Evolutionary conservation across 495 filamentous ascomycete genomes (phyloP).

Genomic region (Friedmanniomyces simplex): DNA sequence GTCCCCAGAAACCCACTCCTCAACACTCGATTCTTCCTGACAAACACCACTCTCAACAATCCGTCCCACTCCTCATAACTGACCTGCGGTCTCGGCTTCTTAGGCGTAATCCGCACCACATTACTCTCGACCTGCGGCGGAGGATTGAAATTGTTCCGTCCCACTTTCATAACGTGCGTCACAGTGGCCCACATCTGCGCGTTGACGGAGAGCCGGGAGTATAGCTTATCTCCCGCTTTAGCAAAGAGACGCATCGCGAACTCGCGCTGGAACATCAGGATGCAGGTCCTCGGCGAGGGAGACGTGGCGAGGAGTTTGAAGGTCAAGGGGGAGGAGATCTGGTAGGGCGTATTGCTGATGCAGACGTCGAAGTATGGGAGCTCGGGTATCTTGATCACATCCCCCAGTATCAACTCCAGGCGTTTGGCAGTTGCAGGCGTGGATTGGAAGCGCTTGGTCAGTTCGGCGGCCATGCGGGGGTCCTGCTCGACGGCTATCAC

Average conservation of each 20-base stretch:
- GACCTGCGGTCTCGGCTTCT: slow-evolving; percentile 71
- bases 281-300: slow-evolving; percentile 62
- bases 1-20: slow-evolving; percentile 65
- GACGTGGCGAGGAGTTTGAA: slow-evolving; percentile 80
- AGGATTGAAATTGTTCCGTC: slow-evolving; percentile 88
- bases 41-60: slow-evolving; percentile 72
- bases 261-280: slow-evolving; percentile 85
- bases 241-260: slow-evolving; percentile 71
- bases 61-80: slow-evolving; percentile 95
- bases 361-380: slow-evolving; percentile 83
- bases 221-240: slow-evolving; percentile 68
- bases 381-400: slow-evolving; percentile 77
- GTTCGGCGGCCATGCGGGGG: slow-evolving; percentile 91
- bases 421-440: slow-evolving; percentile 61
- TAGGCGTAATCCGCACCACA: slow-evolving; percentile 67
- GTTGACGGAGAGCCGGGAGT: slow-evolving; percentile 78
- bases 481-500: slow-evolving; percentile 89
- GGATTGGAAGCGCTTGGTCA: slow-evolving; percentile 87
- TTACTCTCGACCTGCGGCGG: slow-evolving; percentile 83
- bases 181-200: slow-evolving; percentile 90
- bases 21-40: slow-evolving; percentile 67
- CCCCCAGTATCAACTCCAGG: slow-evolving; percentile 76
- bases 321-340: slow-evolving; percentile 84
- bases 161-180: slow-evolving; percentile 83
- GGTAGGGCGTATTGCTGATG: slow-evolving; percentile 91